Conservation (phyloP, 1,284 basidiomycete genomes). For the Peniophora sp. region DNA sequence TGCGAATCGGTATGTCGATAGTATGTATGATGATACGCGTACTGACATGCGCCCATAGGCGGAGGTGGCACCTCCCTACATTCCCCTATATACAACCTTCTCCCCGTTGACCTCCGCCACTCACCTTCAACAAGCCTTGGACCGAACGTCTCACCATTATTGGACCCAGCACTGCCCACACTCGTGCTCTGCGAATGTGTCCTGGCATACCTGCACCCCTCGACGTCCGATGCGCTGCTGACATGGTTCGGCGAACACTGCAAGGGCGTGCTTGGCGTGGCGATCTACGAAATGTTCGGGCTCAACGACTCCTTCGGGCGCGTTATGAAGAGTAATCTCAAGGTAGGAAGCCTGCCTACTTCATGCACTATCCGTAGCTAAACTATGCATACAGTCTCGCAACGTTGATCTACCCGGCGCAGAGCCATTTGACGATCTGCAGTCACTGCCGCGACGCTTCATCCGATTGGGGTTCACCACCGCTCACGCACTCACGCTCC, state of each 20-base stretch:
- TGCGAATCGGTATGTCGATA: constrained; percentile 32
- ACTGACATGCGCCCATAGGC: constrained; percentile 24
- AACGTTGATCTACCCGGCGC: constrained; percentile 72
- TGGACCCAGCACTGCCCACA: constrained; percentile 68
- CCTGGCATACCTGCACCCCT: constrained; percentile 77
- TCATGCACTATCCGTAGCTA: neutral
- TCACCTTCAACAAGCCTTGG: constrained; percentile 32
- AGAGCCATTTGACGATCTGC: constrained; percentile 48
- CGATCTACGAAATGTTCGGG: constrained; percentile 90
- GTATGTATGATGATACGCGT: neutral
- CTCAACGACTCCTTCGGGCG: constrained; percentile 78
- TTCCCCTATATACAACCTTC: constrained; percentile 62
- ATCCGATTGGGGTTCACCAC: constrained; percentile 43
- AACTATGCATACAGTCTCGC: constrained; percentile 43
- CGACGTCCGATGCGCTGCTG: constrained; percentile 53
- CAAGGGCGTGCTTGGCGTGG: constrained; percentile 35
- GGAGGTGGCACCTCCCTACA: constrained; percentile 65
- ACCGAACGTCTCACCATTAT: constrained; percentile 23
- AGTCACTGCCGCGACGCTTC: constrained; percentile 61
- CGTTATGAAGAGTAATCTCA: constrained; percentile 83
- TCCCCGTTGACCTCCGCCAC: constrained; percentile 68
- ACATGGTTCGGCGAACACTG: constrained; percentile 69
- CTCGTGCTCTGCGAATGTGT: constrained; percentile 89
- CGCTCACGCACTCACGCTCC: constrained; percentile 54
- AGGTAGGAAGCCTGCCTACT: constrained; percentile 35